These are phyloP conservation scores for Clarireedia monteithiana DNA, from an alignment of 2,329 filamentous ascomycete genomes.

Conservation along the genomic window DNA sequence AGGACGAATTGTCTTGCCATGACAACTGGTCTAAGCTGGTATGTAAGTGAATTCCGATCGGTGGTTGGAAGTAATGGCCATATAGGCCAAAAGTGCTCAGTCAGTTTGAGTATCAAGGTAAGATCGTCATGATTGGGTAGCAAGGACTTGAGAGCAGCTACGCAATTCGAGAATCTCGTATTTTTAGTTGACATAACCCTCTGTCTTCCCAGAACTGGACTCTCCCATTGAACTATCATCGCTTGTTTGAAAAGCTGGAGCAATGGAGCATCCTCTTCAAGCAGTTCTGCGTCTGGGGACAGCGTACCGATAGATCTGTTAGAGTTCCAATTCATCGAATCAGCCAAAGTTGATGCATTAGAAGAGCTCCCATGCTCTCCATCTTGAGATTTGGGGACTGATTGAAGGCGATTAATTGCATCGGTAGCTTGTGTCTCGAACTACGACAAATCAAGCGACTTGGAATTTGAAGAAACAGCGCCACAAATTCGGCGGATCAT, in stretches of 20 bases:
- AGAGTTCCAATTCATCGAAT: neutral
- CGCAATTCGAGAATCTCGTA: neutral
- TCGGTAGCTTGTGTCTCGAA: constrained; percentile 9
- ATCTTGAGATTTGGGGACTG: neutral
- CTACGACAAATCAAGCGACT: neutral
- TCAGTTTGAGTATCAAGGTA: constrained; percentile 17
- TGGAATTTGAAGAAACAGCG: constrained; percentile 8
- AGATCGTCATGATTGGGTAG: constrained; percentile 14
- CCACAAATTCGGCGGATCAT: constrained; percentile 17
- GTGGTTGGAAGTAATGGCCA: constrained; percentile 17
- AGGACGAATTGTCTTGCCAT: neutral
- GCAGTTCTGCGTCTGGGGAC: neutral
- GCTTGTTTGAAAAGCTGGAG: constrained; percentile 16
- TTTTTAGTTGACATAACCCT: neutral
- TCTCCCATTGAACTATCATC: constrained; percentile 7
- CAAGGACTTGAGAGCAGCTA: neutral
- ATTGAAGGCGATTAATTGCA: constrained; percentile 7
- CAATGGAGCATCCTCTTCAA: constrained; percentile 15
- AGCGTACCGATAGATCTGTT: neutral
- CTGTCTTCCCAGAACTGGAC: neutral
- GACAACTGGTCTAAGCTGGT: neutral
- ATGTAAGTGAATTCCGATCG: neutral
- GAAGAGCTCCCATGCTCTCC: neutral
- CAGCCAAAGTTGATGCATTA: no score
- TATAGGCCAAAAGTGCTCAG: constrained; percentile 22